Base-by-base conservation (phyloP, 495 filamentous ascomycete genomes). In the Annulohypoxylon moriforme region DNA sequence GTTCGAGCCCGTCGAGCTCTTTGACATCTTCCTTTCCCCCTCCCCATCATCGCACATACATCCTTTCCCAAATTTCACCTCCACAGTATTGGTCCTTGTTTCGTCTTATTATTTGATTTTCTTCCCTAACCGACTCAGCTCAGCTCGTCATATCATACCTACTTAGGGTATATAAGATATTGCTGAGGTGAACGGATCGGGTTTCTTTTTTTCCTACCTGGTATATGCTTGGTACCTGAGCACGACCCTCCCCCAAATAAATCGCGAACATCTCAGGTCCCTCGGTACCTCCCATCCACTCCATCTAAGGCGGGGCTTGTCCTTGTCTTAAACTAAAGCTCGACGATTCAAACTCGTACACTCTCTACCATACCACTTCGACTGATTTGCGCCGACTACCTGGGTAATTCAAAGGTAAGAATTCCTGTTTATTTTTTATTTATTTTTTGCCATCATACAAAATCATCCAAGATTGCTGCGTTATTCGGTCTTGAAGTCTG, bases 1-100 rank as follows among this genome's bases (percentile, higher is more conserved):
- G 46, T 58, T 47, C 56, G 38, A 29, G 13, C 20, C 13, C 14
- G 56, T 72, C 59, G 34, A 73, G 71, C 71, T 73, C 66, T 73
- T 69, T 69, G 71, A 69, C 66, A 55, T 34, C 50, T 62, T 59
- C 56, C 22, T 14, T 36, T 13, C 61, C 10, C 34, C 11, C 46
- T 20, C 46, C 25, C 55, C 1, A 7, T n/a, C 56, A 18, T 36
- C 34, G 36, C 57, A 55, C 65, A 44, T 47, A 42, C 64, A 36
- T 29, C 58, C 59, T 16, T 50, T 58, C 55, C 24, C 25, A 27
- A 27, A 40, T 56, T 27, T 24, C n/a, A 34, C 40, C 61, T 58
- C 47, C 42, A 58, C 64, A 62, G 44, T 34, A 50, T 67, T 61
- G 57, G 18, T 25, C 57, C 25, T 50, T 44, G 40, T 40, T 64